Percentiles rank a stretch among this genome's conserved stretches.
phyloP scores from a whole-genome alignment of 345 rosid species.

The Hypericum androsaemum region DNA sequence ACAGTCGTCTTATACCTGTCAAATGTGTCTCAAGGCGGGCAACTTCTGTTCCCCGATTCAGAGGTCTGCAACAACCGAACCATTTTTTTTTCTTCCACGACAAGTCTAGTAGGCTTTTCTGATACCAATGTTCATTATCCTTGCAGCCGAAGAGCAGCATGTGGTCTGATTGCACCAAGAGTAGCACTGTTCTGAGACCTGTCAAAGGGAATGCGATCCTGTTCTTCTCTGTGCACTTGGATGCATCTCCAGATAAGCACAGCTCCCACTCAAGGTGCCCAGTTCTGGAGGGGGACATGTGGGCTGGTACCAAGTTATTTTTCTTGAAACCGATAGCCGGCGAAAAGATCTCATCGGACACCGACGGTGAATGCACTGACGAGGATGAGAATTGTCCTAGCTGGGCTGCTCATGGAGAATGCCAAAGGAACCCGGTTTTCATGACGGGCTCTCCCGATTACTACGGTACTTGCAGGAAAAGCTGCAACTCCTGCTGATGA shows the following conservation, averaged over 20 bases:
- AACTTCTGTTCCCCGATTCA: slow-evolving; percentile 57
- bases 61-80: slow-evolving; percentile 37
- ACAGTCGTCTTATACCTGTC: slow-evolving; percentile 67
- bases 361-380: slow-evolving; percentile 41
- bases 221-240: slow-evolving; percentile 53
- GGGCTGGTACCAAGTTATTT: slow-evolving; percentile 61
- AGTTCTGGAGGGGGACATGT: slow-evolving; percentile 54
- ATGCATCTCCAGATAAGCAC: slow-evolving; percentile 43
- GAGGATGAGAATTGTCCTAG: slow-evolving; percentile 59
- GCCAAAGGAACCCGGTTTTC: slow-evolving; percentile 72
- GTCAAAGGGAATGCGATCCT: slow-evolving; percentile 67
- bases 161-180: slow-evolving; percentile 52
- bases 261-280: slow-evolving; percentile 80
- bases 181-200: slow-evolving; percentile 41
- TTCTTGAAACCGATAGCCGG: slow-evolving; percentile 25
- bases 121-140: neutral
- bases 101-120: neutral
- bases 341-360: slow-evolving; percentile 11
- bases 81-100: neutral
- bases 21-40: slow-evolving; percentile 59
- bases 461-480: slow-evolving; percentile 82
- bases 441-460: slow-evolving; percentile 90
- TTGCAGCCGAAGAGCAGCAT: slow-evolving; percentile 33
- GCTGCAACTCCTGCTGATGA: slow-evolving; percentile 40
- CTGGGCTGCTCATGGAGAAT: slow-evolving; percentile 83